These are phyloP conservation scores for Oehlia diaphana DNA, from an alignment of 192 early-diverging fungal genomes.

Conservation along the genomic window DNA sequence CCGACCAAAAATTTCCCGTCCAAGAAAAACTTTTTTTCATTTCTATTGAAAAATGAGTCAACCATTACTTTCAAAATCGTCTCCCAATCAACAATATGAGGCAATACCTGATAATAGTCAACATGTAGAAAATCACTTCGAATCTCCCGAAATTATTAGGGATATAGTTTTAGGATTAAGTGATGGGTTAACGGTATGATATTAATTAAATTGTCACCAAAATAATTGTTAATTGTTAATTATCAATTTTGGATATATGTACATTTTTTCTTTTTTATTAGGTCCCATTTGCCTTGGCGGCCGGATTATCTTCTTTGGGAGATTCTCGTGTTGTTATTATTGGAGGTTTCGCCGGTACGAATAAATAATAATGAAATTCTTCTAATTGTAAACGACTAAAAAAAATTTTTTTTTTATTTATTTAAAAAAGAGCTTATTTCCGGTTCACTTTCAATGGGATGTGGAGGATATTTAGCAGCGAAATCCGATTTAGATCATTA, in stretches of 20 bases:
- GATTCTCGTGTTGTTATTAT: constrained; percentile 54
- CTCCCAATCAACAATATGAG: not conserved
- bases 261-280: not conserved
- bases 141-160: constrained; percentile 45
- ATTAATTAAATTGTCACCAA: not conserved
- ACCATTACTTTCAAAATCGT: not conserved
- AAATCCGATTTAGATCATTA: constrained; percentile 65
- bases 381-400: not conserved
- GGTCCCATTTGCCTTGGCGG: constrained; percentile 68
- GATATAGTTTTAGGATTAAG: constrained; percentile 47
- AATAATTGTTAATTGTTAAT: not conserved
- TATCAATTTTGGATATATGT: not conserved
- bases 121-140: constrained; percentile 40
- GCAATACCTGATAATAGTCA: not conserved
- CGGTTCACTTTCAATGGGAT: constrained; percentile 63
- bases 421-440: constrained; percentile 45
- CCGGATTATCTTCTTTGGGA: constrained; percentile 57
- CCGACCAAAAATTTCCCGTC: no score
- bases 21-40: no score
- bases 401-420: not conserved
- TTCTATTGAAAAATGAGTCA: not conserved
- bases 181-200: constrained; percentile 45
- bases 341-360: constrained; percentile 59
- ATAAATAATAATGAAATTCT: not conserved
- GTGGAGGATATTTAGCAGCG: constrained; percentile 65